Conservation (phyloP, 148 eudicot genomes). For the Beta vulgaris region DNA sequence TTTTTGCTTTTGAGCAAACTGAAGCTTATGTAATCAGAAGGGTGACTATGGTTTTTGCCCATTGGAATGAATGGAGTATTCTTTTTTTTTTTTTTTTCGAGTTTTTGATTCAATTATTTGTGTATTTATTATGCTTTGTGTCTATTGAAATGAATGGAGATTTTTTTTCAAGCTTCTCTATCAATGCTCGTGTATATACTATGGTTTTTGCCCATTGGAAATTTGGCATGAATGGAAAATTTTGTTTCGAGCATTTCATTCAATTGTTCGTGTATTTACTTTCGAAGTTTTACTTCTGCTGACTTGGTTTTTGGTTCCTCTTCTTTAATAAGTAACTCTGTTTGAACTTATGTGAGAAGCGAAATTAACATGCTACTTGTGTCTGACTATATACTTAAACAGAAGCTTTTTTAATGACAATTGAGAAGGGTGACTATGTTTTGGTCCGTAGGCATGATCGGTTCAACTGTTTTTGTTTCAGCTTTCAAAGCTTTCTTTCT, state of each 20-base stretch:
- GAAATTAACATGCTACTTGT: too few relatives aligned
- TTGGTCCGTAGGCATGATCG: too few relatives aligned
- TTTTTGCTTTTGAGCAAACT: background rate
- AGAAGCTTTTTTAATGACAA: too few relatives aligned
- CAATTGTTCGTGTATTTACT: background rate
- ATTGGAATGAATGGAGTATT: constrained; percentile 18
- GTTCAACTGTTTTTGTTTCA: too few relatives aligned
- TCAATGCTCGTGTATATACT: background rate
- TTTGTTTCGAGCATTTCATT: background rate
- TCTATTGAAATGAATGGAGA: constrained; percentile 16
- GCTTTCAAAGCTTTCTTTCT: too few relatives aligned
- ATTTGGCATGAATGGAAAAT: constrained; percentile 17
- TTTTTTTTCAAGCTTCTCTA: background rate
- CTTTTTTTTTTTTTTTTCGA: too few relatives aligned
- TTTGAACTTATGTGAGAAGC: background rate
- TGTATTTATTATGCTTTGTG: constrained; percentile 9
- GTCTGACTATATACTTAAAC: too few relatives aligned
- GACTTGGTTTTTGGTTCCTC: background rate
- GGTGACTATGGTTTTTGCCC: constrained; percentile 10
- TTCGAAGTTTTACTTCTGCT: background rate
- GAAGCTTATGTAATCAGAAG: constrained; percentile 6
- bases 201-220: constrained; percentile 18
- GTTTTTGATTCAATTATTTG: background rate
- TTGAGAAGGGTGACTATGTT: too few relatives aligned
- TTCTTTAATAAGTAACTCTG: background rate